phyloP scores from a whole-genome alignment of 371 early-diverging fungal species.

The Neoconidiobolus thromboides region DNA sequence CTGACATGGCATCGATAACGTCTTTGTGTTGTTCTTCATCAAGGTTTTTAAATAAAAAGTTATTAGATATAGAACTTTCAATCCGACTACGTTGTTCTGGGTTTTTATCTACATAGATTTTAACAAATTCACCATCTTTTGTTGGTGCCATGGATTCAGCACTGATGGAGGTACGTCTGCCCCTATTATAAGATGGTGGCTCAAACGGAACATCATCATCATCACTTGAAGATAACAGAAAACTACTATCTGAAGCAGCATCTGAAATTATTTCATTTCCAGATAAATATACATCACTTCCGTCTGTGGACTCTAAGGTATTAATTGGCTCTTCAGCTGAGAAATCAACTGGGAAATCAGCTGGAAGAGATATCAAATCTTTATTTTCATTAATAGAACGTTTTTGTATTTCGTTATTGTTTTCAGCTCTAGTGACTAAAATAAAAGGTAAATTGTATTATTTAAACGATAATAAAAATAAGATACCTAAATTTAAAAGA shows the following conservation, averaged over 20 bases:
- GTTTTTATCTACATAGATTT: conserved; percentile 70
- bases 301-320: not conserved
- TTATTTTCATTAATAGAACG: too few relatives aligned
- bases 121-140: conserved; percentile 51
- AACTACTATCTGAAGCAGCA: not conserved
- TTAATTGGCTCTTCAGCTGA: not conserved
- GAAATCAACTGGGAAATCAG: too few relatives aligned
- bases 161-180: conserved; percentile 84
- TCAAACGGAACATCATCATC: conserved; percentile 31
- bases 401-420: too few relatives aligned
- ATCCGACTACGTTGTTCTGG: conserved; percentile 67
- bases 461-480: too few relatives aligned
- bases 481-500: conserved; percentile 21
- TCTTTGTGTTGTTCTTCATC: conserved; percentile 92
- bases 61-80: conserved; percentile 52
- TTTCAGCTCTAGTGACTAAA: too few relatives aligned
- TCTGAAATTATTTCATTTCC: conserved; percentile 3
- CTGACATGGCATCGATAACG: conserved; percentile 32
- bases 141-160: conserved; percentile 93
- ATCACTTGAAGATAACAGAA: conserved; percentile 30
- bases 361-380: too few relatives aligned
- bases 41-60: conserved; percentile 82
- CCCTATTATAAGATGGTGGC: conserved; percentile 34
- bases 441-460: too few relatives aligned
- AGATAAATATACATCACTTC: not conserved